Conservation (phyloP, 2,329 filamentous ascomycete genomes). For the Stagonosporopsis vannaccii region DNA sequence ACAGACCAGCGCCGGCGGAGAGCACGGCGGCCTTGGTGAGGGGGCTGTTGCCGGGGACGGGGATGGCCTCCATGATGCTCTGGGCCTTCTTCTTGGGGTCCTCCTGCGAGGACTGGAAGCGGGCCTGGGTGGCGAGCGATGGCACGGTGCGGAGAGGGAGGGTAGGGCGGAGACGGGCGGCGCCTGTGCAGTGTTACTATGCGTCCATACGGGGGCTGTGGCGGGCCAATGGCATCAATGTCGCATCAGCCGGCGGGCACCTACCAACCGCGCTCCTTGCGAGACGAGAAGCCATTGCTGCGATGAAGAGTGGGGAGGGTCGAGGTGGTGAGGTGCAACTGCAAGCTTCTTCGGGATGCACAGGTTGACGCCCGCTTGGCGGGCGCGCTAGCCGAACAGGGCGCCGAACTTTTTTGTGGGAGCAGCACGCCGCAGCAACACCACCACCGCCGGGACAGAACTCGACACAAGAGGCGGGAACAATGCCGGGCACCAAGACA, state of each 20-base stretch:
- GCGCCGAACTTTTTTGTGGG: slow-evolving; percentile 9
- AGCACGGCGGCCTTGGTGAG: slow-evolving; percentile 97
- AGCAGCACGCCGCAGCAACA: background rate
- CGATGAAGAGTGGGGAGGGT: slow-evolving; percentile 49
- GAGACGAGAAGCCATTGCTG: slow-evolving; percentile 97
- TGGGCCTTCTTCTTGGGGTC: slow-evolving; percentile 97
- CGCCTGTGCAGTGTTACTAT: slow-evolving; percentile 64
- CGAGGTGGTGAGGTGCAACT: slow-evolving; percentile 28
- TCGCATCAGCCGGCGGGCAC: slow-evolving; percentile 53
- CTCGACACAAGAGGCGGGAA: background rate
- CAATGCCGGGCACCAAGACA: slow-evolving; percentile 48
- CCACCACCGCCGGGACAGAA: background rate
- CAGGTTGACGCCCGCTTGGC: slow-evolving; percentile 30
- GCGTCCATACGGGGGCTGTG: slow-evolving; percentile 33
- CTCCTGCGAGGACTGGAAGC: slow-evolving; percentile 78
- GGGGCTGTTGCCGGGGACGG: slow-evolving; percentile 89
- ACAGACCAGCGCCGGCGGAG: slow-evolving; percentile 88
- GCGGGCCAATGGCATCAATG: slow-evolving; percentile 51
- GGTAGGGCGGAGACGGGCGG: slow-evolving; percentile 81
- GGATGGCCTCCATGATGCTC: slow-evolving; percentile 91
- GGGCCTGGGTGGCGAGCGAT: slow-evolving; percentile 74
- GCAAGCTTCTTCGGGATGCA: slow-evolving; percentile 33
- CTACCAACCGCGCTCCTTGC: slow-evolving; percentile 93
- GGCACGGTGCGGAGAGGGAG: slow-evolving; percentile 78
- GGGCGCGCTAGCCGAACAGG: slow-evolving; percentile 27